Evolutionary conservation across 2,329 filamentous ascomycete genomes (phyloP).

Genomic region (Raffaelea albimanens): DNA sequence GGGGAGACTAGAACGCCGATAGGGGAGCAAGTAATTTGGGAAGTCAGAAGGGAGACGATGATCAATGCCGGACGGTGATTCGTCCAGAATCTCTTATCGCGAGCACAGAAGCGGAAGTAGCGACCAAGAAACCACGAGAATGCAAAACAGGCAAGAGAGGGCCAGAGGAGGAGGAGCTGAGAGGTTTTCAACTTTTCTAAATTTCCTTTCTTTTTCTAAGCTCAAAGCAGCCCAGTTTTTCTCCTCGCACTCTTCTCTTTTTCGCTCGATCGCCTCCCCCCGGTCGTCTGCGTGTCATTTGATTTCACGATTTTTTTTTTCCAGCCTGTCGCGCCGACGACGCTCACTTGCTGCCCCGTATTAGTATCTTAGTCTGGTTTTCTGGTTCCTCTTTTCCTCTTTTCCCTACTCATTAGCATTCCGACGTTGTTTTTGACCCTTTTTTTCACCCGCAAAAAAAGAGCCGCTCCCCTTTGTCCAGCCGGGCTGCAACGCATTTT

Average conservation of each 20-base stretch:
- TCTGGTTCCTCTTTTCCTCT: too few relatives aligned
- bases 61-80: slow-evolving; percentile 10
- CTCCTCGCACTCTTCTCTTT: too few relatives aligned
- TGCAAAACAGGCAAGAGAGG: neutral
- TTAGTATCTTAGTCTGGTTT: too few relatives aligned
- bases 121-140: neutral
- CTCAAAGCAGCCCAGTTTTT: neutral
- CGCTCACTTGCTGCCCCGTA: neutral
- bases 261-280: too few relatives aligned
- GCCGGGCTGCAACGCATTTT: too few relatives aligned
- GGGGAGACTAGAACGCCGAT: too few relatives aligned
- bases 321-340: neutral
- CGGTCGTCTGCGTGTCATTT: too few relatives aligned
- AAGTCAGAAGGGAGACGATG: neutral
- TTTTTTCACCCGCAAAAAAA: too few relatives aligned
- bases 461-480: too few relatives aligned
- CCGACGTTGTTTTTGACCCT: too few relatives aligned
- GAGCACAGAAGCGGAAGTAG: neutral
- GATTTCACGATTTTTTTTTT: neutral
- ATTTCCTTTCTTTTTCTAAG: neutral
- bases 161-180: neutral
- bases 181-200: neutral
- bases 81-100: slow-evolving; percentile 9
- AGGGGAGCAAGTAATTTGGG: neutral
- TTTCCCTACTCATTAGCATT: too few relatives aligned